phyloP scores from a whole-genome alignment of 306 rosid species.

The Mucuna pruriens region DNA sequence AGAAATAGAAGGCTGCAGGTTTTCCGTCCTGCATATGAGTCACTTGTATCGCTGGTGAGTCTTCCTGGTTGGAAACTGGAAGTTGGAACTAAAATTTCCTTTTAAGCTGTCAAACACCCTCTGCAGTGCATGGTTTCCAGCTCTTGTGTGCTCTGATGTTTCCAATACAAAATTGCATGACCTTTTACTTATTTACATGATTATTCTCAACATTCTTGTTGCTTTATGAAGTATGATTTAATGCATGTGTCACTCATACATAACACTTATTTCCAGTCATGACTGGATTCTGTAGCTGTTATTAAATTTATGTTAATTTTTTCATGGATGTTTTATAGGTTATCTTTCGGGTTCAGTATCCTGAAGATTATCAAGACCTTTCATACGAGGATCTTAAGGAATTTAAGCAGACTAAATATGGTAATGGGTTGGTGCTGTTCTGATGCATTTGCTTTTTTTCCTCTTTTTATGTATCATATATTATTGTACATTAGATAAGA shows the following conservation, averaged over 20 bases:
- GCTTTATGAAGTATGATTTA: conserved; percentile 35
- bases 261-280: neutral
- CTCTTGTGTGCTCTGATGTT: conserved; percentile 22
- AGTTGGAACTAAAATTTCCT: conserved; percentile 7
- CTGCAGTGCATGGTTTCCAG: neutral
- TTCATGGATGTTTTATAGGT: conserved; percentile 66
- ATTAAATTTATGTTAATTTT: conserved; percentile 24
- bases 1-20: conserved; percentile 85
- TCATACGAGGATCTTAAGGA: conserved; percentile 95
- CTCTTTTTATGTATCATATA: neutral
- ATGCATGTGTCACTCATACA: neutral
- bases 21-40: conserved; percentile 89
- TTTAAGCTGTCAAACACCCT: conserved; percentile 10
- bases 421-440: conserved; percentile 57
- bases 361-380: conserved; percentile 91
- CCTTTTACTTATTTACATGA: conserved; percentile 2
- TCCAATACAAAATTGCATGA: neutral
- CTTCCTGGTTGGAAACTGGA: conserved; percentile 36
- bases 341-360: conserved; percentile 94
- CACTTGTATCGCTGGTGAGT: conserved; percentile 95
- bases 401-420: conserved; percentile 97
- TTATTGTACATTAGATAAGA: neutral
- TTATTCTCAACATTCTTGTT: conserved; percentile 33
- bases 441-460: conserved; percentile 31
- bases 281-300: neutral